These are phyloP conservation scores for Waltergamsia citrina DNA, from an alignment of 2,329 filamentous ascomycete genomes.

Conservation along the genomic window DNA sequence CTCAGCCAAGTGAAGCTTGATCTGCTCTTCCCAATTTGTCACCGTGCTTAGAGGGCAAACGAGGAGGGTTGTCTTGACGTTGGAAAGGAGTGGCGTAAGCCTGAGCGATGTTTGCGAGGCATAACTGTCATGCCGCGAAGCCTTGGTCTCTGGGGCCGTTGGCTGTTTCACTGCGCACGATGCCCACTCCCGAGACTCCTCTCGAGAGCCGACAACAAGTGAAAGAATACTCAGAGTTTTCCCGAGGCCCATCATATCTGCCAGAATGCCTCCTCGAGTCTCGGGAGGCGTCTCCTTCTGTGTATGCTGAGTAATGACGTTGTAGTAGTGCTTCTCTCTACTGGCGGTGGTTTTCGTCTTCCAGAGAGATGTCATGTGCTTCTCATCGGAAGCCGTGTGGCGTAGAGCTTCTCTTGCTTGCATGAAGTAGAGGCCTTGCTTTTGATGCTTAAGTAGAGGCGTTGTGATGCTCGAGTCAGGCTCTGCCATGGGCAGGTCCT, in stretches of 20 bases:
- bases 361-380: slow-evolving; percentile 69
- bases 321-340: slow-evolving; percentile 57
- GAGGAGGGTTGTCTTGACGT: slow-evolving; percentile 73
- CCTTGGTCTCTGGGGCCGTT: slow-evolving; percentile 28
- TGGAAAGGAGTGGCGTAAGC: slow-evolving; percentile 46
- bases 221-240: slow-evolving; percentile 82
- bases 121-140: slow-evolving; percentile 17
- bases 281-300: slow-evolving; percentile 52
- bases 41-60: slow-evolving; percentile 86
- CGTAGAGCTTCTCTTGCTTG: slow-evolving; percentile 62
- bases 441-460: slow-evolving; percentile 73
- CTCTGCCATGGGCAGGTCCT: slow-evolving; percentile 67
- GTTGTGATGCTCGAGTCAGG: slow-evolving; percentile 53
- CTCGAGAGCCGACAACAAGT: slow-evolving; percentile 57
- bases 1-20: slow-evolving; percentile 67
- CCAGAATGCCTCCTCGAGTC: slow-evolving; percentile 64
- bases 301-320: slow-evolving; percentile 74
- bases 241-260: slow-evolving; percentile 84
- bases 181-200: slow-evolving; percentile 55
- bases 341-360: slow-evolving; percentile 42
- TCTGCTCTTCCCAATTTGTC: slow-evolving; percentile 90
- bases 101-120: slow-evolving; percentile 29
- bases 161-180: slow-evolving; percentile 40
- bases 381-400: slow-evolving; percentile 46
- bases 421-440: slow-evolving; percentile 85